Conservation (phyloP, 805 yeast genomes). For the Candida silvicultrix region DNA sequence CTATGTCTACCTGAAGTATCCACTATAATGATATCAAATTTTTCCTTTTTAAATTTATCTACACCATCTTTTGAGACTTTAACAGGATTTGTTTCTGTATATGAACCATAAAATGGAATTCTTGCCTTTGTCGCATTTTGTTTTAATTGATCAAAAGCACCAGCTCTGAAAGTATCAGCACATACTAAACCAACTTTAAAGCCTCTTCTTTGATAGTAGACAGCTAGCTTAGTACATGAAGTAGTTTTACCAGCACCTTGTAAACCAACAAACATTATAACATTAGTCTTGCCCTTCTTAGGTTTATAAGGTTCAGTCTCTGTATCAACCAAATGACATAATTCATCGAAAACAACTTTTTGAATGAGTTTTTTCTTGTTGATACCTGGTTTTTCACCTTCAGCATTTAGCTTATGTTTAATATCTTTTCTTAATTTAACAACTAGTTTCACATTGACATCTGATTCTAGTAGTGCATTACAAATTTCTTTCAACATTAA, state of each 20-base stretch:
- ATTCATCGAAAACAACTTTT: constrained; percentile 90
- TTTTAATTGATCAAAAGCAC: constrained; percentile 97
- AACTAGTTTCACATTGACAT: constrained; percentile 84
- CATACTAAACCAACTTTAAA: constrained; percentile 94
- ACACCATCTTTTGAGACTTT: constrained; percentile 90
- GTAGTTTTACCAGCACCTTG: constrained; percentile 99
- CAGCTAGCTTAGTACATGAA: constrained; percentile 93
- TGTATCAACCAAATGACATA: constrained; percentile 79
- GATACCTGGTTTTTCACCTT: constrained; percentile 44
- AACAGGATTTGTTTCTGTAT: constrained; percentile 94
- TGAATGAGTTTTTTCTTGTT: constrained; percentile 80
- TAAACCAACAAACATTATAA: constrained; percentile 95
- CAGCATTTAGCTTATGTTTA: constrained; percentile 46
- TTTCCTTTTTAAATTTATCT: constrained; percentile 80
- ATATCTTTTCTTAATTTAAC: constrained; percentile 69
- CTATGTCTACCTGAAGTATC: constrained; percentile 98
- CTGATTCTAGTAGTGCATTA: constrained; percentile 87
- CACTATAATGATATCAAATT: constrained; percentile 88
- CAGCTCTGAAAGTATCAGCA: constrained; percentile 99
- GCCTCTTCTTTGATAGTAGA: constrained; percentile 88
- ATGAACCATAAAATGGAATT: constrained; percentile 92
- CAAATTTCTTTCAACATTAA: constrained; percentile 80
- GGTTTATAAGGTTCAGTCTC: constrained; percentile 64
- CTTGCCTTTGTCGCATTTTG: constrained; percentile 95
- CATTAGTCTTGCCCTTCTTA: constrained; percentile 69